A percentile compares a stretch with the other conserved stretches of the same genome.
phyloP scores from a whole-genome alignment of 202 grass and related monocot species.

The Schoenoplectus tabernaemontani region DNA sequence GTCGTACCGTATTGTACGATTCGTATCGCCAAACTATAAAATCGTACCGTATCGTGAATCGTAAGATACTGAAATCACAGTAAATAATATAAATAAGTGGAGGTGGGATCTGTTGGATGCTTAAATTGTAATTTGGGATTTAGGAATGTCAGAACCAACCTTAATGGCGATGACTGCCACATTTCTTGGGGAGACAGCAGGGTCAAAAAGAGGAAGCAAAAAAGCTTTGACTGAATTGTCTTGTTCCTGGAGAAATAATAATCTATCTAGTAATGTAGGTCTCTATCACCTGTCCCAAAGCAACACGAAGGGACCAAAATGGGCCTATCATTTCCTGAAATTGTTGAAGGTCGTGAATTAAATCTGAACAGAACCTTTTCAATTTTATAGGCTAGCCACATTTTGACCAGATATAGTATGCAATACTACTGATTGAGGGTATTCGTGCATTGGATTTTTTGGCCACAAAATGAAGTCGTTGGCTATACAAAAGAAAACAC shows the following conservation, averaged over 20 bases:
- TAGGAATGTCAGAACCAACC: conserved; percentile 26
- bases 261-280: conserved; percentile 87
- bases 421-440: not conserved
- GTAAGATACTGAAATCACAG: too few relatives aligned
- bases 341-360: conserved; percentile 13
- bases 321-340: conserved; percentile 74
- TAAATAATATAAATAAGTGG: not conserved
- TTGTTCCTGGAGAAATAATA: conserved; percentile 84
- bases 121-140: conserved; percentile 13
- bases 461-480: not conserved
- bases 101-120: not conserved
- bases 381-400: not conserved
- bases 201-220: conserved; percentile 78
- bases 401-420: not conserved
- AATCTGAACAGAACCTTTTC: not conserved
- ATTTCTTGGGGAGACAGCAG: conserved; percentile 76
- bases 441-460: not conserved
- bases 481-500: not conserved
- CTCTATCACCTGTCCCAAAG: conserved; percentile 88
- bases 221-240: conserved; percentile 41
- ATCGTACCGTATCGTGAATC: too few relatives aligned
- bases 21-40: too few relatives aligned
- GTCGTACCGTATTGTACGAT: too few relatives aligned
- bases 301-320: conserved; percentile 89
- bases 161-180: conserved; percentile 60